Conservation (phyloP, 2,329 filamentous ascomycete genomes). For the Aquanectria penicillioides region DNA sequence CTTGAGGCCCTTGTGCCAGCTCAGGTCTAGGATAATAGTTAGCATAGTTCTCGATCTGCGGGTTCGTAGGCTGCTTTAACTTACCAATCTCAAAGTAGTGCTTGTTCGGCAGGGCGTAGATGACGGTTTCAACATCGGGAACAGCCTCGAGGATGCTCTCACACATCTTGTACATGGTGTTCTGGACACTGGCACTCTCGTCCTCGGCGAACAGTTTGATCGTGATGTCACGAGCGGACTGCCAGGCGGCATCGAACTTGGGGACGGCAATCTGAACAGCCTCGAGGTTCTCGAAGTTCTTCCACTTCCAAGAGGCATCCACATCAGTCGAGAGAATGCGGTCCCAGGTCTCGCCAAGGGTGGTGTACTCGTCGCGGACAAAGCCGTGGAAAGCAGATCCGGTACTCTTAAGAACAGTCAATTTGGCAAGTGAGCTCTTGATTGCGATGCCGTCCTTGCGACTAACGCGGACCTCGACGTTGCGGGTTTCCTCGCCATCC, state of each 20-base stretch:
- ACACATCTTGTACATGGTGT: conserved; percentile 99
- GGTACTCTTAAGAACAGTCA: conserved; percentile 95
- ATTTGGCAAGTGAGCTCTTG: conserved; percentile 79
- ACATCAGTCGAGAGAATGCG: conserved; percentile 95
- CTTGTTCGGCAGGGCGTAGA: conserved; percentile 94
- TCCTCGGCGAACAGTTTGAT: conserved; percentile 91
- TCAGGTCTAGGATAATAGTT: conserved; percentile 71
- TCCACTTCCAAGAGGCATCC: conserved; percentile 88
- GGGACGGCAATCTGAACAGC: conserved; percentile 72
- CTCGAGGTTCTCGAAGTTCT: conserved; percentile 70
- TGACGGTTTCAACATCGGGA: conserved; percentile 76
- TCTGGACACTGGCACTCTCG: conserved; percentile 91
- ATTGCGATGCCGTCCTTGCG: conserved; percentile 78
- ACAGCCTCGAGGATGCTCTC: conserved; percentile 83
- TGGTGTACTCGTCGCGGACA: conserved; percentile 92
- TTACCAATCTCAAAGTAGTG: conserved; percentile 97
- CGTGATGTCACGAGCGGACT: conserved; percentile 83
- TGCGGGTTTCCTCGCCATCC: conserved; percentile 88
- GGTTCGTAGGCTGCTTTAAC: conserved; percentile 44
- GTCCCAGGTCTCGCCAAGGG: conserved; percentile 90
- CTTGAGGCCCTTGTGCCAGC: conserved; percentile 95
- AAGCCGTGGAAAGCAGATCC: conserved; percentile 97
- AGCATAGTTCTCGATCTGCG: conserved; percentile 24
- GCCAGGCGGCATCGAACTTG: conserved; percentile 83
- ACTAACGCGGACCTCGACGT: conserved; percentile 77